phyloP scores from a whole-genome alignment of 768 basidiomycete species.

The Mycena pura region DNA sequence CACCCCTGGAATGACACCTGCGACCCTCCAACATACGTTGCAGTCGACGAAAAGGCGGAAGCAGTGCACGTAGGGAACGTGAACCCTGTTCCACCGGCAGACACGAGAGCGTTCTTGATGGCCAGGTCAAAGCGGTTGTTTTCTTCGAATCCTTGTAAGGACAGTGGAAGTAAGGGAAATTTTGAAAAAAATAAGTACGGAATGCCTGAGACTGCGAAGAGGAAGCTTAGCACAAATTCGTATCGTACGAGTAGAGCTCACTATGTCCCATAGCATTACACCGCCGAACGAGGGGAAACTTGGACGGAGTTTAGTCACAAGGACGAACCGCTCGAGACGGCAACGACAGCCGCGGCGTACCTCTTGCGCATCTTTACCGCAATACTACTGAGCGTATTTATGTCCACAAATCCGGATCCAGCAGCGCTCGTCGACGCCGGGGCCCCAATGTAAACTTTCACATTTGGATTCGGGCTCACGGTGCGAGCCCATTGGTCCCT shows the following conservation, averaged over 20 bases:
- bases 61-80: conserved; percentile 68
- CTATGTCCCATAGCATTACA: conserved; percentile 63
- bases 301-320: not conserved
- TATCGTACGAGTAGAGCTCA: conserved; percentile 38
- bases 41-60: conserved; percentile 56
- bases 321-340: not conserved
- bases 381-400: conserved; percentile 52
- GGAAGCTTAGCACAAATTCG: not conserved
- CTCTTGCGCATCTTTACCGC: conserved; percentile 55
- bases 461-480: conserved; percentile 62
- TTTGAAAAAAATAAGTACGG: not conserved
- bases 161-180: too few relatives aligned
- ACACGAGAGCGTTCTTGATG: conserved; percentile 64
- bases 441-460: conserved; percentile 71
- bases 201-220: conserved; percentile 19
- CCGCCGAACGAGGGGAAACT: conserved; percentile 72
- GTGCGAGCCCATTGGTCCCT: conserved; percentile 74
- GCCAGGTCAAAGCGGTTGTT: conserved; percentile 66
- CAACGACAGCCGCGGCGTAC: not conserved
- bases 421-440: conserved; percentile 65
- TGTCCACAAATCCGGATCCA: conserved; percentile 64
- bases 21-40: conserved; percentile 56
- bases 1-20: conserved; percentile 64
- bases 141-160: too few relatives aligned
- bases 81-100: conserved; percentile 74